Percentiles rank a stretch among this genome's conserved stretches.
Evolutionary conservation across 2,329 filamentous ascomycete species (phyloP).

Genomic region (Diaporthe citriasiana): DNA sequence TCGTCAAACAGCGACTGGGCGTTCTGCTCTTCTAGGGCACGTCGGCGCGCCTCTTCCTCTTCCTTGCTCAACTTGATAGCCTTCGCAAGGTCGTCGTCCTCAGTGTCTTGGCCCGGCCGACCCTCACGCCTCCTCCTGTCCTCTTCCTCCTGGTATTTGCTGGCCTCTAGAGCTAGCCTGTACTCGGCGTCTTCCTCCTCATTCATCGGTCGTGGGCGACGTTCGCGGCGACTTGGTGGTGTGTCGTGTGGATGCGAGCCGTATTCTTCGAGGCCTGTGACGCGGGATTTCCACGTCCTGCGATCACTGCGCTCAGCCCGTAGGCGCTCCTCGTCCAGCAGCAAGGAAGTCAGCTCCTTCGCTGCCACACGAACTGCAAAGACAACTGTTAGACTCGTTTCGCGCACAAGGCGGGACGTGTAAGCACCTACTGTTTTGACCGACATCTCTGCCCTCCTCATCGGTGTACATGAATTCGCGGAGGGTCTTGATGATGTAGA

Average conservation of each 20-base stretch:
- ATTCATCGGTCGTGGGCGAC: conserved; percentile 61
- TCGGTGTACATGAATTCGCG: conserved; percentile 98
- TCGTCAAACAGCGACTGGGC: conserved; percentile 92
- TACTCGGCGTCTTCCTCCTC: conserved; percentile 95
- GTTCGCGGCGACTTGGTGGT: conserved; percentile 61
- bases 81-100: conserved; percentile 92
- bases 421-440: conserved; percentile 84
- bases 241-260: conserved; percentile 60
- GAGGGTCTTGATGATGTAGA: conserved; percentile 98
- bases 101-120: conserved; percentile 65
- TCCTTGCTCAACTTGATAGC: conserved; percentile 95
- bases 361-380: conserved; percentile 88
- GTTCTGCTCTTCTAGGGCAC: conserved; percentile 89
- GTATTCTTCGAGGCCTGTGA: conserved; percentile 91
- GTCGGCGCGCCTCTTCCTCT: conserved; percentile 90
- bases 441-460: conserved; percentile 94
- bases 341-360: conserved; percentile 92
- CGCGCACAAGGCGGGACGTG: no score
- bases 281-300: conserved; percentile 96
- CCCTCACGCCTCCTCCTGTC: conserved; percentile 81
- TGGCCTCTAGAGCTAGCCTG: conserved; percentile 90
- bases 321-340: conserved; percentile 93
- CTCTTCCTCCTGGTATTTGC: conserved; percentile 94
- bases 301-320: conserved; percentile 91
- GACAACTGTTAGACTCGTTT: conserved; percentile 45